Conservation (phyloP, 345 rosid genomes). For the Lepidium africanum region DNA sequence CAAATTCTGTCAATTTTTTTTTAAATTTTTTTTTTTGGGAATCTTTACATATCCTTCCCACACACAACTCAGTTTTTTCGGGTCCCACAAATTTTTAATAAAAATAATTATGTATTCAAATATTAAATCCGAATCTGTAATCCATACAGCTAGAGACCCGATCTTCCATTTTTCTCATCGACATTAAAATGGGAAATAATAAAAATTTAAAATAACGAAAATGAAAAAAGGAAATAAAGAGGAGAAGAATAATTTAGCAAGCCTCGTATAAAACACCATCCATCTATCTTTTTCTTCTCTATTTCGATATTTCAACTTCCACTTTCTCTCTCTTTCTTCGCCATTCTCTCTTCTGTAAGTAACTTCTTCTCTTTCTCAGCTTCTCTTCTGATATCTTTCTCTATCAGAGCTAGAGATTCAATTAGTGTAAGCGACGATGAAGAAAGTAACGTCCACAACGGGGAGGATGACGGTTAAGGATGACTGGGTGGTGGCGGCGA, state of each 20-base stretch:
- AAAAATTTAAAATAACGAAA: background rate
- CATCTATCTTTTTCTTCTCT: background rate
- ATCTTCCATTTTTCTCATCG: conserved; percentile 2
- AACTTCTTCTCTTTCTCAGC: conserved; percentile 11
- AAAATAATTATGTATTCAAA: too few relatives aligned
- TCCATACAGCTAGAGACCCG: conserved; percentile 6
- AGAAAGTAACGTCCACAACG: background rate
- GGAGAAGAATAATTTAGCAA: conserved; percentile 6
- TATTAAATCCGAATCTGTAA: background rate
- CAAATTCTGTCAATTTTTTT: background rate
- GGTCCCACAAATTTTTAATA: conserved; percentile 3
- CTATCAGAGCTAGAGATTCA: background rate
- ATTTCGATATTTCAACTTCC: too few relatives aligned
- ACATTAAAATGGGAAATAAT: background rate
- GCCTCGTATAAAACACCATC: conserved; percentile 25
- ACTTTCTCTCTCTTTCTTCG: too few relatives aligned
- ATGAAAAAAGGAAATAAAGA: background rate
- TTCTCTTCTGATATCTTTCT: background rate
- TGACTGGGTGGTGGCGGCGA: conserved; percentile 69
- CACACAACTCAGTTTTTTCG: conserved; percentile 1
- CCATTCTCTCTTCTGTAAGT: conserved; percentile 19
- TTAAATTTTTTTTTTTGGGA: background rate
- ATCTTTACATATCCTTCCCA: conserved; percentile 10
- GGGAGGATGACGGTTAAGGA: conserved; percentile 32
- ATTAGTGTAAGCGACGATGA: conserved; percentile 3